Conservation (phyloP, 192 early-diverging fungal species). For the Backusella sp. region DNA sequence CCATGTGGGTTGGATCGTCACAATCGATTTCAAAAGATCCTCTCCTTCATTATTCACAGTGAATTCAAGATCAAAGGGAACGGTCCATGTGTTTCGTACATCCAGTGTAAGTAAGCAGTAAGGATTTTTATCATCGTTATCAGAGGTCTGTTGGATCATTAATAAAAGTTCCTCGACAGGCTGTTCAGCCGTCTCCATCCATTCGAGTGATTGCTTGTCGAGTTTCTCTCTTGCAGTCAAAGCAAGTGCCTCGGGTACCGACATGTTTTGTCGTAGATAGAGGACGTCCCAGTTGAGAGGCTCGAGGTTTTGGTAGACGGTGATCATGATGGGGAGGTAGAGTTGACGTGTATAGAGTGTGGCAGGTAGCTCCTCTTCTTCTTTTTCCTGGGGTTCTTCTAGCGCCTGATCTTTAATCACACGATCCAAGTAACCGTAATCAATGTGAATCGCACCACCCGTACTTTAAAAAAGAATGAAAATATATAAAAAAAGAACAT, state of each 20-base stretch:
- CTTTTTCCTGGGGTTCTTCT: not conserved
- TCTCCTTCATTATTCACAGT: constrained; percentile 45
- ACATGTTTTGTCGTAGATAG: constrained; percentile 40
- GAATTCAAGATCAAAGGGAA: constrained; percentile 73
- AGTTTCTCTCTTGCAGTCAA: not conserved
- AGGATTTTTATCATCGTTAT: constrained; percentile 44
- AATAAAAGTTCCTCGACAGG: constrained; percentile 17
- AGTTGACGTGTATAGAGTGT: constrained; percentile 66
- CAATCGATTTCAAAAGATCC: not conserved
- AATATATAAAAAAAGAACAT: not conserved
- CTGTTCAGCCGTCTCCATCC: constrained; percentile 6
- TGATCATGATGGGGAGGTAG: constrained; percentile 65
- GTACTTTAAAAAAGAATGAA: constrained; percentile 36
- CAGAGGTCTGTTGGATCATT: constrained; percentile 5
- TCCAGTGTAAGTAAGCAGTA: constrained; percentile 81
- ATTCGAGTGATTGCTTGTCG: not conserved
- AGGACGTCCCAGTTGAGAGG: constrained; percentile 65
- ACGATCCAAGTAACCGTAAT: constrained; percentile 61
- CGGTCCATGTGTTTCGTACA: constrained; percentile 71
- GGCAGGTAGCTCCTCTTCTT: not conserved
- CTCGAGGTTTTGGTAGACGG: constrained; percentile 64
- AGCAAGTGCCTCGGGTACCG: not conserved
- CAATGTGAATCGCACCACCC: constrained; percentile 68
- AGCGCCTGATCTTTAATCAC: constrained; percentile 19
- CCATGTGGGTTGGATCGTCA: constrained; percentile 33